Evolutionary conservation across 140 eudicot species (phyloP).

Genomic region (Senecio squalidus): DNA sequence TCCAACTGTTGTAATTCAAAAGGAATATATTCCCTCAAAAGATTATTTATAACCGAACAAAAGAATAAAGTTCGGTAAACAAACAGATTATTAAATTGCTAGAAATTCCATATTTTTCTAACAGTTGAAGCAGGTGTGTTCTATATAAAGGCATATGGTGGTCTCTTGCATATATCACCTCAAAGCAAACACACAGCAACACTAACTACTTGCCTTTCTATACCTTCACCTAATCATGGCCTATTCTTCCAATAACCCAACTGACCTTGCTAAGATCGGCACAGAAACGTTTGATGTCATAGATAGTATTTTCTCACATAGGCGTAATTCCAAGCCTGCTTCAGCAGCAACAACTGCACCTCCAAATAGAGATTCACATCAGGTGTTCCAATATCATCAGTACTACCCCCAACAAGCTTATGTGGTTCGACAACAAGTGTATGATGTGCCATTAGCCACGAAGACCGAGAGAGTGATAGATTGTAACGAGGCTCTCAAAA

Average conservation of each 20-base stretch:
- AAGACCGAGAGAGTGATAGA: constrained; percentile 20
- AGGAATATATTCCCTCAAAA: constrained; percentile 10
- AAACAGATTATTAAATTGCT: too few relatives aligned
- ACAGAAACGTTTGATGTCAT: constrained; percentile 17
- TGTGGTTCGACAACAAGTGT: constrained; percentile 21
- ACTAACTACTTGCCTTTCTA: constrained; percentile 1
- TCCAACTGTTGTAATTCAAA: constrained; percentile 1
- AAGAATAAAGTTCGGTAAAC: constrained; percentile 9
- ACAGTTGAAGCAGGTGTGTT: neutral
- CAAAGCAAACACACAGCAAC: constrained; percentile 16
- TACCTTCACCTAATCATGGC: constrained; percentile 16
- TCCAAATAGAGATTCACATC: constrained; percentile 7
- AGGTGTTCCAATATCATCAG: constrained; percentile 17
- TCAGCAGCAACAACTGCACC: neutral
- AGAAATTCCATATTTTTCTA: neutral
- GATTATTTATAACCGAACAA: constrained; percentile 20
- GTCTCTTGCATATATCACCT: constrained; percentile 1
- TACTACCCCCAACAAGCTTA: constrained; percentile 29
- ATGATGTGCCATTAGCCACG: constrained; percentile 9
- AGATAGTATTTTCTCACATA: constrained; percentile 4
- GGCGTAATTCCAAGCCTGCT: neutral
- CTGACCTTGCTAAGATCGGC: constrained; percentile 19
- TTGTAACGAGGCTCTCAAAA: constrained; percentile 19
- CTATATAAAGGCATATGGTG: constrained; percentile 13
- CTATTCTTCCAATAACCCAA: neutral